These are phyloP conservation scores for Candida qinlingensis DNA, from an alignment of 805 yeast genomes.

Conservation along the genomic window DNA sequence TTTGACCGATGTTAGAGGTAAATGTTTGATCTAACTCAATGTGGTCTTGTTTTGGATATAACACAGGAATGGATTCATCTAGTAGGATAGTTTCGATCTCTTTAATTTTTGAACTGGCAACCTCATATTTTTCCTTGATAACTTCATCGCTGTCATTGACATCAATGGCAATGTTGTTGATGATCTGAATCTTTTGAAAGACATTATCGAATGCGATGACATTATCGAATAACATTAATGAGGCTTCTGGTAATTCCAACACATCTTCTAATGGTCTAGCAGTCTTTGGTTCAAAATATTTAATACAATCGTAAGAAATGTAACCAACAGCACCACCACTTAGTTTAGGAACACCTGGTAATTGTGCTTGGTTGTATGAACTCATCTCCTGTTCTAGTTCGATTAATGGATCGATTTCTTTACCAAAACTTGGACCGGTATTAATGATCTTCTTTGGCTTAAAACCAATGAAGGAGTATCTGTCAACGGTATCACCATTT, in stretches of 20 bases:
- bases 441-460: conserved; percentile 76
- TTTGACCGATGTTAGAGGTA: conserved; percentile 87
- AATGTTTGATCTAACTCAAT: conserved; percentile 65
- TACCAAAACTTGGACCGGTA: conserved; percentile 51
- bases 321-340: conserved; percentile 98
- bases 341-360: conserved; percentile 77
- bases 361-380: conserved; percentile 58
- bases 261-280: conserved; percentile 70
- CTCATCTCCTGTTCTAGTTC: conserved; percentile 71
- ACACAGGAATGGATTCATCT: conserved; percentile 37
- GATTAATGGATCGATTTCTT: conserved; percentile 67
- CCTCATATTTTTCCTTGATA: conserved; percentile 42
- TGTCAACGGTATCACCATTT: conserved; percentile 82
- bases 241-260: conserved; percentile 84
- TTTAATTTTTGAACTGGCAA: conserved; percentile 56
- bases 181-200: conserved; percentile 85
- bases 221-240: conserved; percentile 84
- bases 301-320: conserved; percentile 92
- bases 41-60: conserved; percentile 70
- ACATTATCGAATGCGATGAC: conserved; percentile 93
- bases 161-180: conserved; percentile 64
- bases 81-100: conserved; percentile 45
- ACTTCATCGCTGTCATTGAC: conserved; percentile 25
- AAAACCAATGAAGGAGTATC: conserved; percentile 89
- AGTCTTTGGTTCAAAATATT: conserved; percentile 93